These are phyloP conservation scores for Ammopiptanthus mongolicus DNA, from an alignment of 306 rosid species.

Conservation along the genomic window DNA sequence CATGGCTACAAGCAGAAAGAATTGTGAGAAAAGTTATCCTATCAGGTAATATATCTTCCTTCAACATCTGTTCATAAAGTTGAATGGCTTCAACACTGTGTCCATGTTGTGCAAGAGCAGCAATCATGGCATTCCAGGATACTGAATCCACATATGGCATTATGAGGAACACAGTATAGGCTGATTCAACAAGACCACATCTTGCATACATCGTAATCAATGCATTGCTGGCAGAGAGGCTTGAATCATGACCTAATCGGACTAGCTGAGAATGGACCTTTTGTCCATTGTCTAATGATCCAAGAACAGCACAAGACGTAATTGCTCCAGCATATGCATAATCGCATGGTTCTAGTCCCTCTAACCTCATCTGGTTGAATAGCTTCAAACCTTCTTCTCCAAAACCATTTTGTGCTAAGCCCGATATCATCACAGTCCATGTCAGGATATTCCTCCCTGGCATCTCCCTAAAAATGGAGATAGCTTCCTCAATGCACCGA, in stretches of 20 bases:
- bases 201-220: conserved; percentile 51
- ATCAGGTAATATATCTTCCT: conserved; percentile 46
- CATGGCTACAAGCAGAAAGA: conserved; percentile 54
- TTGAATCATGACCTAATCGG: conserved; percentile 35
- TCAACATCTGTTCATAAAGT: conserved; percentile 46
- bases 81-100: conserved; percentile 35
- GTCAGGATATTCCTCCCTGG: conserved; percentile 39
- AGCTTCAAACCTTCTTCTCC: conserved; percentile 51
- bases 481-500: conserved; percentile 37
- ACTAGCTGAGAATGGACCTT: conserved; percentile 46
- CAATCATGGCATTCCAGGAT: conserved; percentile 61
- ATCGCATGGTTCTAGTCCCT: conserved; percentile 51
- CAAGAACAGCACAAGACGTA: conserved; percentile 40
- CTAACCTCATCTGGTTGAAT: conserved; percentile 43
- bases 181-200: conserved; percentile 50
- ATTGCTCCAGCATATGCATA: conserved; percentile 56
- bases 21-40: conserved; percentile 50
- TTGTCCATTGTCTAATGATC: conserved; percentile 44
- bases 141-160: conserved; percentile 52
- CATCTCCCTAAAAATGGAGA: conserved; percentile 38
- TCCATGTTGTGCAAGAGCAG: conserved; percentile 55
- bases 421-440: conserved; percentile 54
- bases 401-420: conserved; percentile 44
- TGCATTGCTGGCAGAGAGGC: conserved; percentile 48
- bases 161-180: conserved; percentile 40